These are phyloP conservation scores for Gracilaria gracilis DNA, from an alignment of 23 red algal genomes.

Conservation along the genomic window DNA sequence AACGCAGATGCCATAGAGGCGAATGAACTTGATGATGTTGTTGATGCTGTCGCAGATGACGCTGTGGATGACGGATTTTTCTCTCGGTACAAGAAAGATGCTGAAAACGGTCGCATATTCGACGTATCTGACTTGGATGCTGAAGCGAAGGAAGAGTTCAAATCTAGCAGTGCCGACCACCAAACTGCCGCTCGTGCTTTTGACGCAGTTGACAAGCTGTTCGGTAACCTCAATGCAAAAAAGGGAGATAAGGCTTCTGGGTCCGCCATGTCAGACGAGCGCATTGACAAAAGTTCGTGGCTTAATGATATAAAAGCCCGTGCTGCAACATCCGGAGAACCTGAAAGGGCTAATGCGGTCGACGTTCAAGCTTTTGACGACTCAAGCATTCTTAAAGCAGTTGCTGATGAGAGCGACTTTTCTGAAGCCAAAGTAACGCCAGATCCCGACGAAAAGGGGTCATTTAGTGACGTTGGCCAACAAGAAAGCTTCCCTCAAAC, in stretches of 20 bases:
- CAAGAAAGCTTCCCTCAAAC: not conserved
- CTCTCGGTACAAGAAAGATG: conserved; percentile 52
- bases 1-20: not conserved
- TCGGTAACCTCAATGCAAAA: conserved; percentile 19
- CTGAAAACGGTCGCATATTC: conserved; percentile 13
- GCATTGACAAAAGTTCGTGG: conserved; percentile 38
- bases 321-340: conserved; percentile 24
- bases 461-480: not conserved
- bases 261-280: conserved; percentile 1
- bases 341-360: not conserved
- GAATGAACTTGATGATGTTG: not conserved
- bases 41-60: conserved; percentile 25
- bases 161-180: conserved; percentile 23
- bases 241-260: not conserved
- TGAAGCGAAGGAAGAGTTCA: not conserved
- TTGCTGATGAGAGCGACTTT: not conserved
- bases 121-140: conserved; percentile 28
- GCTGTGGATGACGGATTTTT: conserved; percentile 64
- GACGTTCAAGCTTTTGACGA: conserved; percentile 57
- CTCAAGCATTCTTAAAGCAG: not conserved
- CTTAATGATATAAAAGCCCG: conserved; percentile 61
- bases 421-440: not conserved
- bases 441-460: not conserved
- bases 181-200: conserved; percentile 54
- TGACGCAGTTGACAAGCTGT: conserved; percentile 61